Base-by-base conservation (phyloP, 345 rosid species). In the Raphanus sativus region DNA sequence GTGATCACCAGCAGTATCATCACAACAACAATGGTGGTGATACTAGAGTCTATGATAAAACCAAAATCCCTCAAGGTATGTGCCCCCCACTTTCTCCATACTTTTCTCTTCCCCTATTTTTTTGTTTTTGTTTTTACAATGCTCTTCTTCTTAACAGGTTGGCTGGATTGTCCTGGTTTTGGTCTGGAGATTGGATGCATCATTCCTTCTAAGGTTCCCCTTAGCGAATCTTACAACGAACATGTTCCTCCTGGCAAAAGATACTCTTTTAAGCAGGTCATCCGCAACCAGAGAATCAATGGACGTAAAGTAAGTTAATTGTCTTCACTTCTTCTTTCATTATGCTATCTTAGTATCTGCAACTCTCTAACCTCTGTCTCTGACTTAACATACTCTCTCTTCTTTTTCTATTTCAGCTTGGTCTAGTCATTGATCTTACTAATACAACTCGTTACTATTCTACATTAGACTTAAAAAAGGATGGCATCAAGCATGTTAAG, bases 171-270 rank as follows among this genome's bases (percentile, higher is more conserved):
- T 85, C 98, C 99, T 62, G 34, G 90, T 30, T 72, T n/a, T 81
- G 99, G 99, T 75, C 82, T 78, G 28, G 98, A 92, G 62, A 85
- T 95, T 42, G 81, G 80, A 52, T 81, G 72, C 65, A 86, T 95
- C 4, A 78, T 95, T 79, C 99, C 99, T 70, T 95, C 99, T 0
- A 95, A 95, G 87, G 96, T 89, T 81, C 99, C 99, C 0, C 96
- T 95, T 62, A 84, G 94, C 67, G 99, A 95, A 80, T 71, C 82
- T 75, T 95, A 75, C 83, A 86, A 89, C 75, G 94, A 93, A 52
- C 79, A 75, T 74, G 82, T 95, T 73, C 94, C 90, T 80, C 96
- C 96, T 67, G 97, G 99, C 29, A 87, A 81, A 88, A 83, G 98
- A 87, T 95, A 95, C 87, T 95, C 99, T 33, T 95, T 92, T 79